These are phyloP conservation scores for Epichloe gansuensis DNA, from an alignment of 2,329 filamentous ascomycete genomes.

Conservation along the genomic window DNA sequence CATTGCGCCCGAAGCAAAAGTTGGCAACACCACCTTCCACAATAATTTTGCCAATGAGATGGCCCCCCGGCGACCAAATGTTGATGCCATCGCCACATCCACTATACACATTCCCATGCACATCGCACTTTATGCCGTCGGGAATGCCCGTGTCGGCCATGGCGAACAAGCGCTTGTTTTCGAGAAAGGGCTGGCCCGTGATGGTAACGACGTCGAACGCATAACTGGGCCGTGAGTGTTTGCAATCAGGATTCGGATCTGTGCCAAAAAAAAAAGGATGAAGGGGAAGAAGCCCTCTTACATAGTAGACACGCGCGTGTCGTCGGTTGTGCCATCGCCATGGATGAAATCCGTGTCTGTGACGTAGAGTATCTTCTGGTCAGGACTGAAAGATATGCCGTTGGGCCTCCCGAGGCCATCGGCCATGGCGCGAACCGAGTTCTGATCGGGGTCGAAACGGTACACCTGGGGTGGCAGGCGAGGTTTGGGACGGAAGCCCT, in stretches of 20 bases:
- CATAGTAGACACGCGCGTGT: conserved; percentile 14
- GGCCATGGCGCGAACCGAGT: conserved; percentile 29
- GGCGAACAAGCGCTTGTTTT: conserved; percentile 37
- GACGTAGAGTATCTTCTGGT: conserved; percentile 30
- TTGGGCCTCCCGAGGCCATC: conserved; percentile 35
- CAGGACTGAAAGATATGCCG: conserved; percentile 32
- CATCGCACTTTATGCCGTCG: conserved; percentile 33
- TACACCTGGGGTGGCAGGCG: conserved; percentile 35
- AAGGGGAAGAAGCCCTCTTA: conserved; percentile 8
- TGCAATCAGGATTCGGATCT: background rate
- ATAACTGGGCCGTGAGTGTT: conserved; percentile 14
- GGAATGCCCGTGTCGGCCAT: conserved; percentile 34
- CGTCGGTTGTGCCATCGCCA: conserved; percentile 20
- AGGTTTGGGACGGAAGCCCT: conserved; percentile 31
- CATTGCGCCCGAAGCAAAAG: conserved; percentile 32
- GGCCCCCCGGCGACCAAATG: conserved; percentile 33
- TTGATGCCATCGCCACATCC: conserved; percentile 36
- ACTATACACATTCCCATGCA: conserved; percentile 34
- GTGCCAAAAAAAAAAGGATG: background rate
- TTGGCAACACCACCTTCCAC: conserved; percentile 30
- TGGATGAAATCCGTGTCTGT: conserved; percentile 27
- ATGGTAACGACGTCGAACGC: conserved; percentile 20
- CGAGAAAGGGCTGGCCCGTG: conserved; percentile 25
- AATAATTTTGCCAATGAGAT: conserved; percentile 31
- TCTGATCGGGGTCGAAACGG: conserved; percentile 27